Evolutionary conservation across 805 yeast species (phyloP).

Genomic region (Pichia gijzeniarum): DNA sequence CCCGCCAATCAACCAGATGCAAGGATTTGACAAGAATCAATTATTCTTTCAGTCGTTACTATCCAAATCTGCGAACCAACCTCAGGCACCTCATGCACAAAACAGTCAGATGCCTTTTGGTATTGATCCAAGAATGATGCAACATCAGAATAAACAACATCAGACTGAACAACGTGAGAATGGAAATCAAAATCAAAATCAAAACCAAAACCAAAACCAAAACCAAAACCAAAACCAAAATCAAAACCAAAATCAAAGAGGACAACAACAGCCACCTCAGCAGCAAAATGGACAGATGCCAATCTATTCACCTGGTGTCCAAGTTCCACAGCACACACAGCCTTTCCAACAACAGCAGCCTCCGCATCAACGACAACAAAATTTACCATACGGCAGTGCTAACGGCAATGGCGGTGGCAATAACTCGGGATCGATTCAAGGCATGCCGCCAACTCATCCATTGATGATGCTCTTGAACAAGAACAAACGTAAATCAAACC

Average conservation of each 20-base stretch:
- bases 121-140: constrained; percentile 3
- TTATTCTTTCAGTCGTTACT: constrained; percentile 2
- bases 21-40: neutral
- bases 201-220: constrained; percentile 3
- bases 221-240: constrained; percentile 3
- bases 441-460: constrained; percentile 13
- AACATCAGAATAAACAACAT: too few species aligned
- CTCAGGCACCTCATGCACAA: neutral
- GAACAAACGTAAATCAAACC: constrained; percentile 12
- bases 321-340: too few species aligned
- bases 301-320: too few species aligned
- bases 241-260: constrained; percentile 5
- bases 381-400: neutral
- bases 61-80: neutral
- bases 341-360: neutral
- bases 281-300: neutral
- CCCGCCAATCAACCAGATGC: too few species aligned
- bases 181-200: too few species aligned
- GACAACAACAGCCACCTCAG: constrained; percentile 1
- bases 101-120: neutral
- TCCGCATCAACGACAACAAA: constrained; percentile 4
- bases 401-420: neutral
- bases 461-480: constrained; percentile 14
- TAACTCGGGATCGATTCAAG: neutral
- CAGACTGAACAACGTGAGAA: too few species aligned